Conservation (phyloP, 768 basidiomycete species). For the Macrolepiota dolichaula region DNA sequence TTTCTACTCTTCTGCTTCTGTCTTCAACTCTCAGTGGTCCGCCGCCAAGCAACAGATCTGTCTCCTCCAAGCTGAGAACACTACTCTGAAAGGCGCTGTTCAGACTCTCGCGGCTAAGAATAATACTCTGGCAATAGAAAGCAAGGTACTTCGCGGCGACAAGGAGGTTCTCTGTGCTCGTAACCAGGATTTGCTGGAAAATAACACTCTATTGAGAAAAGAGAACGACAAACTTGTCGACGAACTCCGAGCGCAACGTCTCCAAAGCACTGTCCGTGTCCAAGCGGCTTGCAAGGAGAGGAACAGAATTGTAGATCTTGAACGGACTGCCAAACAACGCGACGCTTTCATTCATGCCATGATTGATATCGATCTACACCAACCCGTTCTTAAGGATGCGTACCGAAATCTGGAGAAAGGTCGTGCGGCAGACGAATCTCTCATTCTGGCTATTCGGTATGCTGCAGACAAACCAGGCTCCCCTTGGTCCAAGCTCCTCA, state of each 20-base stretch:
- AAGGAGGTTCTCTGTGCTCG: not conserved
- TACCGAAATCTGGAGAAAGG: conserved; percentile 26
- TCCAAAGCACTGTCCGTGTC: not conserved
- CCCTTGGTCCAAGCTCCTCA: conserved; percentile 40
- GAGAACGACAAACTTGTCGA: not conserved
- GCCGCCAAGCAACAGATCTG: not conserved
- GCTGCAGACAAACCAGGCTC: conserved; percentile 35
- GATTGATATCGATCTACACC: conserved; percentile 31
- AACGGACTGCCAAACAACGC: conserved; percentile 24
- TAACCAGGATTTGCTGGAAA: not conserved
- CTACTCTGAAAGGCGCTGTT: not conserved
- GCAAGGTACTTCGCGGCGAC: not conserved
- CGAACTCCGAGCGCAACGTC: not conserved
- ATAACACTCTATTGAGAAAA: not conserved
- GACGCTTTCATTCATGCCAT: conserved; percentile 34
- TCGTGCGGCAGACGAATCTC: conserved; percentile 33
- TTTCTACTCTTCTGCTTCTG: not conserved
- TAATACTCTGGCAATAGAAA: not conserved
- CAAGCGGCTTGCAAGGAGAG: conserved; percentile 18
- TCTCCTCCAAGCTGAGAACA: conserved; percentile 5
- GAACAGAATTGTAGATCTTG: conserved; percentile 22
- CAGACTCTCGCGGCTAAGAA: not conserved
- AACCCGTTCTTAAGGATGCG: conserved; percentile 28
- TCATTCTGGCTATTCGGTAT: conserved; percentile 40
- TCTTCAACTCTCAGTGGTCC: conserved; percentile 4